Evolutionary conservation across 225 moss, liverwort and hornwort genomes (phyloP).

Genomic region (Pseudoscleropodium purum): DNA sequence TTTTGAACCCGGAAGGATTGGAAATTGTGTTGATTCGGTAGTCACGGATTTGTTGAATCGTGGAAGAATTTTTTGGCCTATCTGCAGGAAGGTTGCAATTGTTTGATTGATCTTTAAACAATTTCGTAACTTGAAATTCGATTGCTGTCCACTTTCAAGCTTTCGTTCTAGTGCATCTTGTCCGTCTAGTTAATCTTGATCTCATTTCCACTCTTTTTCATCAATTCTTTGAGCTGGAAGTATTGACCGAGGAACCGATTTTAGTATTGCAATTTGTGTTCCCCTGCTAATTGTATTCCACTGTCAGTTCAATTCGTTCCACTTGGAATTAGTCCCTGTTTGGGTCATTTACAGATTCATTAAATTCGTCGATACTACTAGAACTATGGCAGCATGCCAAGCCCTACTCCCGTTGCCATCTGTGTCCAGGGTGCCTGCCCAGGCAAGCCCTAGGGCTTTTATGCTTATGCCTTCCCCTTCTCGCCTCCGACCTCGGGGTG

Average conservation of each 20-base stretch:
- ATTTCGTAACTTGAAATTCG: background rate
- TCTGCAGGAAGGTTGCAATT: background rate
- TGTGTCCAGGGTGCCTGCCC: background rate
- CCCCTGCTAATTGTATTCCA: background rate
- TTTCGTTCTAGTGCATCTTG: background rate
- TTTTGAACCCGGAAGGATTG: background rate
- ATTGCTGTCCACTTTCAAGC: background rate
- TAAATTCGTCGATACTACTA: constrained; percentile 22
- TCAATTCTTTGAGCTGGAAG: background rate
- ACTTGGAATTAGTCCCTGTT: background rate
- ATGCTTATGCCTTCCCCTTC: background rate
- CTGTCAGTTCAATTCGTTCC: background rate
- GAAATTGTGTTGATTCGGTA: background rate
- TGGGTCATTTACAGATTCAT: background rate
- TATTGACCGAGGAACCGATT: background rate
- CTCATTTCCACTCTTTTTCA: background rate
- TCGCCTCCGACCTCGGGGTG: constrained; percentile 2
- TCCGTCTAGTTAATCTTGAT: background rate
- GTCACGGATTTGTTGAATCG: background rate
- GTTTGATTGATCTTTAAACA: background rate
- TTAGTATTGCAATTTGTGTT: background rate
- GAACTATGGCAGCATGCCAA: constrained; percentile 29
- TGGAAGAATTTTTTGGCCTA: background rate
- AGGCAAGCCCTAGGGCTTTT: background rate
- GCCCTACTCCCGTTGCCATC: constrained; percentile 23